These are phyloP conservation scores for Candida ficus DNA, from an alignment of 805 yeast species.

Conservation along the genomic window DNA sequence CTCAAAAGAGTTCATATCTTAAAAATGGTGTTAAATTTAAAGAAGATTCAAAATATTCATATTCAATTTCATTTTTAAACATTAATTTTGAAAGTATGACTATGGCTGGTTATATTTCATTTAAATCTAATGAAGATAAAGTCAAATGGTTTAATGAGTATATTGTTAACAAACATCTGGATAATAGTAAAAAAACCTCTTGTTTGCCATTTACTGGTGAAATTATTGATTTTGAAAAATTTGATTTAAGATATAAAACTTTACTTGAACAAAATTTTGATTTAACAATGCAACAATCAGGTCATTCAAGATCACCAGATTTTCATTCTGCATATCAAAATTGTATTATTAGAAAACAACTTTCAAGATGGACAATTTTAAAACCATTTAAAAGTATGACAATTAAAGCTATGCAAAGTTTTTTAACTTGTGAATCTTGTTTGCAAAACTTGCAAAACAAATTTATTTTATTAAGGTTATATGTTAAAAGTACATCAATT, in stretches of 20 bases:
- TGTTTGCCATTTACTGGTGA: slow-evolving; percentile 11
- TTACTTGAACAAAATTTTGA: slow-evolving; percentile 2
- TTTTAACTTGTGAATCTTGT: slow-evolving; percentile 17
- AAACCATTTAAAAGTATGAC: slow-evolving; percentile 16
- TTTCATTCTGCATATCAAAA: slow-evolving; percentile 7
- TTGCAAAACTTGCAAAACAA: slow-evolving; percentile 12
- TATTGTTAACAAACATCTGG: neutral
- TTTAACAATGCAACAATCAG: neutral
- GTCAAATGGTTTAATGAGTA: neutral
- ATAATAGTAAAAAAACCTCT: neutral
- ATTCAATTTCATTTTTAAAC: slow-evolving; percentile 7
- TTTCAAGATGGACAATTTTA: slow-evolving; percentile 18
- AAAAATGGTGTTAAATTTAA: slow-evolving; percentile 13
- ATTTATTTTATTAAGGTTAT: slow-evolving; percentile 13
- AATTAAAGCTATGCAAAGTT: slow-evolving; percentile 3
- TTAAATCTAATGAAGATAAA: neutral
- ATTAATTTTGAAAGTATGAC: slow-evolving; percentile 5
- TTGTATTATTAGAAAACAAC: slow-evolving; percentile 13
- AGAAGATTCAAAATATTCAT: slow-evolving; percentile 4
- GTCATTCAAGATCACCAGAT: slow-evolving; percentile 1
- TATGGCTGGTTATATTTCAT: slow-evolving; percentile 4
- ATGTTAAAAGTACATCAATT: slow-evolving; percentile 4
- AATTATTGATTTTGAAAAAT: slow-evolving; percentile 19
- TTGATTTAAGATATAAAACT: slow-evolving; percentile 14
- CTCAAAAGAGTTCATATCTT: slow-evolving; percentile 13